Conservation (phyloP, 176 grass and related monocot species). For the Eleusine indica region DNA sequence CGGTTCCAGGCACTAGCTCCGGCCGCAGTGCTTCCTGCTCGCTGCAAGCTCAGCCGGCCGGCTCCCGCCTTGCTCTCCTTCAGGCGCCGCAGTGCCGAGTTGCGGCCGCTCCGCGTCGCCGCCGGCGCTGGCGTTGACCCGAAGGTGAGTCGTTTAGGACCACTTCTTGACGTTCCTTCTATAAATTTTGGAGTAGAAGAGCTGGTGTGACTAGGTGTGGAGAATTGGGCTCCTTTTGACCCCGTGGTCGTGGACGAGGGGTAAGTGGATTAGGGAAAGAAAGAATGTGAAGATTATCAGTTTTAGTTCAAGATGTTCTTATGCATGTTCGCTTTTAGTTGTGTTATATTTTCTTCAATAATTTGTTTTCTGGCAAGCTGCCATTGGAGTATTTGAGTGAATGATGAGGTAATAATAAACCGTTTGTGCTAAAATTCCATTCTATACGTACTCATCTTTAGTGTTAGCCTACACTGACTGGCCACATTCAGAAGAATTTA, state of each 20-base stretch:
- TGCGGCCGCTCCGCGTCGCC: slow-evolving; percentile 51
- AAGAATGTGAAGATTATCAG: not conserved
- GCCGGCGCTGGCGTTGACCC: slow-evolving; percentile 23
- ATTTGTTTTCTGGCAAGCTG: not conserved
- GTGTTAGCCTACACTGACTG: slow-evolving; percentile 6
- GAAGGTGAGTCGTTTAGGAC: slow-evolving; percentile 5
- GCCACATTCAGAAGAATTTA: slow-evolving; percentile 11
- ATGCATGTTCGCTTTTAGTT: not conserved
- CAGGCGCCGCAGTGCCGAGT: slow-evolving; percentile 39
- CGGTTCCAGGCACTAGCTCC: slow-evolving; percentile 6
- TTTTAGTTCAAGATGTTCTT: not conserved
- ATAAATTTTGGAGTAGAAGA: not conserved
- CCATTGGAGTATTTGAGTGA: not conserved
- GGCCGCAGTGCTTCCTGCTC: slow-evolving; percentile 7
- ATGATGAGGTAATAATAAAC: not conserved
- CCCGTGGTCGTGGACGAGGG: not conserved
- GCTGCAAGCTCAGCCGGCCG: slow-evolving; percentile 17
- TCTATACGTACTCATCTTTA: not conserved
- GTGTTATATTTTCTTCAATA: not conserved
- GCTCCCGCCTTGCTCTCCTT: slow-evolving; percentile 14
- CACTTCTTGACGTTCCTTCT: not conserved
- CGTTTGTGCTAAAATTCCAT: not conserved
- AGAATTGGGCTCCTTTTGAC: slow-evolving; percentile 7
- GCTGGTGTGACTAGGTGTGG: not conserved
- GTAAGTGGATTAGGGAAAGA: not conserved